These are phyloP conservation scores for Neurospora sp. DNA, from an alignment of 495 filamentous ascomycete species.

Conservation along the genomic window DNA sequence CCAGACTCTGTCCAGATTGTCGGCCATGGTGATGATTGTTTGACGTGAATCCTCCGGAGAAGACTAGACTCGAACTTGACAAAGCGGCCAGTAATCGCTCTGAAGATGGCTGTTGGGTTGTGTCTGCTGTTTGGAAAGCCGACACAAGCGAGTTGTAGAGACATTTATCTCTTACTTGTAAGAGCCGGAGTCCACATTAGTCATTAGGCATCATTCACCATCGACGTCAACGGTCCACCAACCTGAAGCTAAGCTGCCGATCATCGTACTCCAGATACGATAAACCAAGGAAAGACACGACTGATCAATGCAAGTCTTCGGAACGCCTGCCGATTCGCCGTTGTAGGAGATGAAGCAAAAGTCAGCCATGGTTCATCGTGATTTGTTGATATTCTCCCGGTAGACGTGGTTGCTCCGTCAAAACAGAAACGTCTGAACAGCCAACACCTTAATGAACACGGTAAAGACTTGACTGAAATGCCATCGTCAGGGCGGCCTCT, in stretches of 20 bases:
- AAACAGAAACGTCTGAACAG: background rate
- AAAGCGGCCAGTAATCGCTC: background rate
- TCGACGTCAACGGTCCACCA: background rate
- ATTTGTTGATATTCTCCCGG: background rate
- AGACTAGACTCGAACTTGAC: background rate
- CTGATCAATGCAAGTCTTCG: background rate
- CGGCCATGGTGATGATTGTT: background rate
- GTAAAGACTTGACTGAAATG: background rate
- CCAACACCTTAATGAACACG: background rate
- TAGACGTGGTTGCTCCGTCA: background rate
- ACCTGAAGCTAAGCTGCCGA: background rate
- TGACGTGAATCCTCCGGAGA: background rate
- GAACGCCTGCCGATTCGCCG: background rate
- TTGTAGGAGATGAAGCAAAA: background rate
- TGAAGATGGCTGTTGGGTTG: background rate
- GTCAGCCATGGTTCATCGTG: background rate
- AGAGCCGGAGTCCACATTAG: background rate
- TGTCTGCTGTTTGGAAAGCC: background rate
- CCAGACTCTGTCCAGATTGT: constrained; percentile 10
- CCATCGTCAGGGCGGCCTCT: background rate
- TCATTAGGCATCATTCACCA: background rate
- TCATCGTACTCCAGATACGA: background rate
- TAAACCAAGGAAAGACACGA: background rate
- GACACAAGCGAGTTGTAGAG: background rate
- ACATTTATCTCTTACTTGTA: background rate